phyloP scores from a whole-genome alignment of 345 rosid species.

The Eucalyptus brandiana region DNA sequence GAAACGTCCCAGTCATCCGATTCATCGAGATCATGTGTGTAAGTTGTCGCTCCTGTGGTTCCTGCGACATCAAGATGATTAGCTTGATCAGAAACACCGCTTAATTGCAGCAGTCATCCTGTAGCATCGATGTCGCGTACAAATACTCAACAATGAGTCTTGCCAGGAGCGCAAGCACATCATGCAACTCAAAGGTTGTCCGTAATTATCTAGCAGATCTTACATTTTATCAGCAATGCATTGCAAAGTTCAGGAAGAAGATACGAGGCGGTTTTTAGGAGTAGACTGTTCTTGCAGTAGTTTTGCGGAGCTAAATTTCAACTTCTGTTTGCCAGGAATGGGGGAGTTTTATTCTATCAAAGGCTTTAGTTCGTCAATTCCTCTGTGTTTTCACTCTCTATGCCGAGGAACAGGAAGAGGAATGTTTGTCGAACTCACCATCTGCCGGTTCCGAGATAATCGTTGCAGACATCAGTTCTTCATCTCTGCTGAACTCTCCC shows the following conservation, averaged over 20 bases:
- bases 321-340: background rate
- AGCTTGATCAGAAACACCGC: background rate
- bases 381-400: background rate
- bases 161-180: background rate
- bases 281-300: background rate
- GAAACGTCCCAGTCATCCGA: background rate
- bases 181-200: background rate
- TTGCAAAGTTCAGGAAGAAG: background rate
- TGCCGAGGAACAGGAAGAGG: background rate
- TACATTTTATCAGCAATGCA: background rate
- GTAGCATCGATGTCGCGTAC: background rate
- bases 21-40: background rate
- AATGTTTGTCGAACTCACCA: constrained; percentile 1
- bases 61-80: constrained; percentile 21
- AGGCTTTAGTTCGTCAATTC: background rate
- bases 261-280: background rate
- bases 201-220: background rate
- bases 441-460: background rate
- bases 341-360: background rate
- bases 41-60: background rate
- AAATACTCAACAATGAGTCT: background rate
- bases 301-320: background rate
- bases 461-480: background rate
- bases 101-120: background rate
- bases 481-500: background rate